Percentiles rank a stretch among this genome's conserved stretches.
Conservation (phyloP, 305 asterid species). For the Solanum hybrid region DNA sequence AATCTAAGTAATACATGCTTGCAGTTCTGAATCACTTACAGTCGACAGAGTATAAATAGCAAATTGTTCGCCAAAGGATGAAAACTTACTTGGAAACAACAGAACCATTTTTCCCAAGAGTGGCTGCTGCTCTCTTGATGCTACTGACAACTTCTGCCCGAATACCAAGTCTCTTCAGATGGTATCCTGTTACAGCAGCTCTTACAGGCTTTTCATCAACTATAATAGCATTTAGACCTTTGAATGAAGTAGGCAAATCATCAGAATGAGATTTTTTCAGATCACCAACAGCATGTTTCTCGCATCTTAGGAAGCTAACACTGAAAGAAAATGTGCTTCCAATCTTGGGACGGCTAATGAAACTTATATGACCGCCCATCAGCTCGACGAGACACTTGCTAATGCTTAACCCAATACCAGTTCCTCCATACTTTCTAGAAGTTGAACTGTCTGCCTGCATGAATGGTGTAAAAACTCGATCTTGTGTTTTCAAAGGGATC, state of each 20-base stretch:
- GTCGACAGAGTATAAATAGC: neutral
- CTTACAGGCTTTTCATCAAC: conserved; percentile 75
- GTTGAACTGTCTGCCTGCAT: conserved; percentile 99
- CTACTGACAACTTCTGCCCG: conserved; percentile 46
- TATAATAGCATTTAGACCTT: conserved; percentile 60
- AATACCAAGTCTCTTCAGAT: conserved; percentile 75
- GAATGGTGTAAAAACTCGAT: conserved; percentile 76
- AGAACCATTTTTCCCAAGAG: conserved; percentile 30
- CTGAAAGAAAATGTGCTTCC: conserved; percentile 89
- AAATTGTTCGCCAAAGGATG: neutral
- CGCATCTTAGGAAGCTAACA: conserved; percentile 42
- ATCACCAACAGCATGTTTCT: conserved; percentile 25
- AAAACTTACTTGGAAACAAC: conserved; percentile 41
- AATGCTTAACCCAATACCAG: conserved; percentile 91
- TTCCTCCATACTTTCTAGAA: conserved; percentile 86
- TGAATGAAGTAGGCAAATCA: conserved; percentile 50
- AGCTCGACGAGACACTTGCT: conserved; percentile 87
- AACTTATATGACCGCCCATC: conserved; percentile 82
- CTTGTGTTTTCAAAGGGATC: conserved; percentile 64
- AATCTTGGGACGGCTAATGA: conserved; percentile 61
- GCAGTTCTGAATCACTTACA: neutral
- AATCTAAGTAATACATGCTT: neutral
- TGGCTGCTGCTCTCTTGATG: conserved; percentile 35
- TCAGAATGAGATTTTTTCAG: conserved; percentile 38
- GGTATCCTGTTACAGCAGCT: conserved; percentile 73